Evolutionary conservation across 2,329 filamentous ascomycete species (phyloP), one percentile per base, ranked within the genome.

Genomic region (Alternaria arborescens): DNA sequence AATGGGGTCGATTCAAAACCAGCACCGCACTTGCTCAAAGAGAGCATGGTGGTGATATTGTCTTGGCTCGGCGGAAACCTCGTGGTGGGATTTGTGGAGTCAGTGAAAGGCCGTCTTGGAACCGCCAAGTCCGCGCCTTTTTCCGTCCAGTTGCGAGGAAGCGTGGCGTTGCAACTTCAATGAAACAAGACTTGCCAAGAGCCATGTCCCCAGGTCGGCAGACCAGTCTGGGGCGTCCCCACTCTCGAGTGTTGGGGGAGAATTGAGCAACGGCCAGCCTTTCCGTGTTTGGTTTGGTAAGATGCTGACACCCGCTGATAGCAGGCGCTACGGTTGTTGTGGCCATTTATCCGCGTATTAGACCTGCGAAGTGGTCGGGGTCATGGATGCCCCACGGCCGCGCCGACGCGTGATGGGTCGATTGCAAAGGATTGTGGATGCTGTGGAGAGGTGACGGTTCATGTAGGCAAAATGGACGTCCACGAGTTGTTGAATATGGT

Each of bases 271-370:
- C 46, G 46, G 46, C 46, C 46, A 36, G 46, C 34, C 50, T 41
- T 52, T 14, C 50, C 50, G 8, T 11, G 24, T 52, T 41, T 18
- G 50, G 41, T 12, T 14, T 36, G 52, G 20, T 28, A 24, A 24
- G 50, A 7, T 22, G 18, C 30, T 8, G 30, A 32, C 40, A 63
- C 59, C 62, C 53, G 55, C 63, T 28, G 48, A 48, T 30, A 16
- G 16, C 12, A 43, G 40, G 32, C 56, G 51, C 64, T 64, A 68
- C 65, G 64, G 66, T 54, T 68, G 53, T 60, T 56, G 50, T 58
- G 43, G 43, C 52, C 54, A 65, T 65, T 69, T 67, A 69, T 67
- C 66, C 66, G 64, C 61, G 62, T 67, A 65, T 67, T 47, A 57
- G 52, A 62, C 48, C 48, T 47, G 40, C 48, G 34, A 18, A 18